Evolutionary conservation across 1,139 yeast genomes (phyloP).

Genomic region (Magnusiomyces fungicola): DNA sequence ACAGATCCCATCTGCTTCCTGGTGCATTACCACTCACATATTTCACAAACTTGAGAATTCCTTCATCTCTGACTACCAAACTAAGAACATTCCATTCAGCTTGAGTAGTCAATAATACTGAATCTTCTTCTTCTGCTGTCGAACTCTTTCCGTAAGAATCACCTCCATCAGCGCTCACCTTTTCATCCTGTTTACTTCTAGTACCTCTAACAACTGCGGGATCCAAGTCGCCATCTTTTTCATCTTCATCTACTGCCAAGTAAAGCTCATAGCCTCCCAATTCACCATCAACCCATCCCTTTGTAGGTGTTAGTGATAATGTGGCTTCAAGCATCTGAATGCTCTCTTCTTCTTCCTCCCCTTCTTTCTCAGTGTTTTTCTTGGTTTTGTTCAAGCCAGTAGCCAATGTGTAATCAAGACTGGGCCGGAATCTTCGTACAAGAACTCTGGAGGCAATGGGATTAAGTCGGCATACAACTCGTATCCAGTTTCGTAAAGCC

Average conservation of each 20-base stretch:
- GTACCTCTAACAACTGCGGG: conserved; percentile 39
- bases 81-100: conserved; percentile 80
- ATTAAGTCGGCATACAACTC: conserved; percentile 53
- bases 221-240: conserved; percentile 40
- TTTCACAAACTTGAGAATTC: conserved; percentile 82
- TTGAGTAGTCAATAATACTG: conserved; percentile 71
- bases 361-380: conserved; percentile 21
- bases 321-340: conserved; percentile 53
- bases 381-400: conserved; percentile 41
- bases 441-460: conserved; percentile 62
- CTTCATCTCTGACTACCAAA: conserved; percentile 73
- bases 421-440: conserved; percentile 87
- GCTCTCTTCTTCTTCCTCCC: conserved; percentile 14
- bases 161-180: conserved; percentile 55
- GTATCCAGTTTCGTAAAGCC: conserved; percentile 66
- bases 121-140: conserved; percentile 45
- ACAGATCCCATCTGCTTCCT: conserved; percentile 90
- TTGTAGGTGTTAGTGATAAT: conserved; percentile 67
- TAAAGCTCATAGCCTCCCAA: conserved; percentile 91
- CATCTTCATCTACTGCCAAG: conserved; percentile 50
- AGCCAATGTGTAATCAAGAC: conserved; percentile 87
- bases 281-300: conserved; percentile 82
- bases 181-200: conserved; percentile 18
- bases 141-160: conserved; percentile 18
- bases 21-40: conserved; percentile 84